Percentiles rank a stretch among this genome's conserved stretches.
Evolutionary conservation across 495 filamentous ascomycete genomes (phyloP).

Genomic region (Trichoderma gamsii): DNA sequence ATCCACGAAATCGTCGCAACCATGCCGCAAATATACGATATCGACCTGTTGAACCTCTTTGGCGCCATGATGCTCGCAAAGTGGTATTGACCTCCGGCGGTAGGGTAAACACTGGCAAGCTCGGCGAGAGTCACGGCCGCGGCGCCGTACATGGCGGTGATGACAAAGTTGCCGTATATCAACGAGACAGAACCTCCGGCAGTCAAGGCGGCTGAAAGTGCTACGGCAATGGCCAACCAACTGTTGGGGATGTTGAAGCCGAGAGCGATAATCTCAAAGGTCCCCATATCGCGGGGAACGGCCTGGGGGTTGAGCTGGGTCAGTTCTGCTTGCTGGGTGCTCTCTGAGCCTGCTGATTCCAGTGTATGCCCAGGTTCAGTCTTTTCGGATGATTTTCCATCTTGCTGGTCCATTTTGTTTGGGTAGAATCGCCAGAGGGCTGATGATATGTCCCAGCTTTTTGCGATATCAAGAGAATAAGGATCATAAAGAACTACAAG

Average conservation of each 20-base stretch:
- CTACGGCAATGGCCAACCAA: not conserved
- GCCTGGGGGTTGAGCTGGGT: not conserved
- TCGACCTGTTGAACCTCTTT: not conserved
- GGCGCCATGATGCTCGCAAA: constrained; percentile 12
- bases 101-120: constrained; percentile 4
- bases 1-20: constrained; percentile 1
- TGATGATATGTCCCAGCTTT: not conserved
- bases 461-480: not conserved
- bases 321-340: not conserved
- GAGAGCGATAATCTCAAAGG: constrained; percentile 1
- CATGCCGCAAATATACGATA: not conserved
- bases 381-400: not conserved
- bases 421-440: not conserved
- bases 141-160: not conserved
- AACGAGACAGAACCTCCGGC: not conserved
- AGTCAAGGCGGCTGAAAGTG: not conserved
- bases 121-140: constrained; percentile 3
- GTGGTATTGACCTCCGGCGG: not conserved
- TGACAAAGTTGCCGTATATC: constrained; percentile 8
- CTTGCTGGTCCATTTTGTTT: not conserved
- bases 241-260: constrained; percentile 11
- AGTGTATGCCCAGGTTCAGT: not conserved
- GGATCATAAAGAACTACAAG: not conserved
- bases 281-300: not conserved
- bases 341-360: not conserved